These are phyloP conservation scores for Daldinia grandis DNA, from an alignment of 495 filamentous ascomycete species.

Conservation along the genomic window DNA sequence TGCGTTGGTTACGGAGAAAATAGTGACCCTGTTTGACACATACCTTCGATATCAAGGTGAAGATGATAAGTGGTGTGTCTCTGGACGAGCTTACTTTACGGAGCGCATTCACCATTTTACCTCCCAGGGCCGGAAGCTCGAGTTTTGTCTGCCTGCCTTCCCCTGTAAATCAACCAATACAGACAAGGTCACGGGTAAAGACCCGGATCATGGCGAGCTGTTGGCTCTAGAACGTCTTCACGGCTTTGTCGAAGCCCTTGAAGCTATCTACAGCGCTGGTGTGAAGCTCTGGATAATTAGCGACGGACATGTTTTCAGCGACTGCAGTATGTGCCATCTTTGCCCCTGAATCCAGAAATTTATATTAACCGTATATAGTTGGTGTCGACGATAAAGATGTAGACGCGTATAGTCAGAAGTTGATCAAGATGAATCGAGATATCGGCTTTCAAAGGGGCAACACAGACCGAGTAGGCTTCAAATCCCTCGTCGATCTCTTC, in stretches of 20 bases:
- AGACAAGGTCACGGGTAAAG: slow-evolving; percentile 41
- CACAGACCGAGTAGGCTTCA: slow-evolving; percentile 36
- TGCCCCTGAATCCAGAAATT: neutral
- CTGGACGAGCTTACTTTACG: slow-evolving; percentile 36
- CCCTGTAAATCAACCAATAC: slow-evolving; percentile 49
- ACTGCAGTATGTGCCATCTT: slow-evolving; percentile 44
- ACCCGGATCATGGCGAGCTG: slow-evolving; percentile 45
- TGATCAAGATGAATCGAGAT: slow-evolving; percentile 46
- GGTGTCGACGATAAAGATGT: slow-evolving; percentile 52
- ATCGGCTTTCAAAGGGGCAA: slow-evolving; percentile 30
- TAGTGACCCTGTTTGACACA: slow-evolving; percentile 38
- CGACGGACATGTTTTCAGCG: slow-evolving; percentile 56
- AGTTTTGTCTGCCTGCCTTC: slow-evolving; percentile 47
- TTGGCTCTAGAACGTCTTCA: slow-evolving; percentile 46
- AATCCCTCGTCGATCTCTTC: slow-evolving; percentile 45
- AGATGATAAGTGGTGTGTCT: slow-evolving; percentile 35
- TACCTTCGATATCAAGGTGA: slow-evolving; percentile 36
- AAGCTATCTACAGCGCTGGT: slow-evolving; percentile 46
- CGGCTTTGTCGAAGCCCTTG: slow-evolving; percentile 43
- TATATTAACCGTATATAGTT: slow-evolving; percentile 32
- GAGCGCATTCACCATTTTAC: slow-evolving; percentile 42
- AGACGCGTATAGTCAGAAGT: slow-evolving; percentile 45
- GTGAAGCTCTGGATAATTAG: slow-evolving; percentile 51
- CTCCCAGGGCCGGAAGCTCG: slow-evolving; percentile 29
- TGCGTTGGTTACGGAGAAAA: slow-evolving; percentile 21